Evolutionary conservation across 2,329 filamentous ascomycete species (phyloP).

Genomic region (Aspergillus hiratsukae): DNA sequence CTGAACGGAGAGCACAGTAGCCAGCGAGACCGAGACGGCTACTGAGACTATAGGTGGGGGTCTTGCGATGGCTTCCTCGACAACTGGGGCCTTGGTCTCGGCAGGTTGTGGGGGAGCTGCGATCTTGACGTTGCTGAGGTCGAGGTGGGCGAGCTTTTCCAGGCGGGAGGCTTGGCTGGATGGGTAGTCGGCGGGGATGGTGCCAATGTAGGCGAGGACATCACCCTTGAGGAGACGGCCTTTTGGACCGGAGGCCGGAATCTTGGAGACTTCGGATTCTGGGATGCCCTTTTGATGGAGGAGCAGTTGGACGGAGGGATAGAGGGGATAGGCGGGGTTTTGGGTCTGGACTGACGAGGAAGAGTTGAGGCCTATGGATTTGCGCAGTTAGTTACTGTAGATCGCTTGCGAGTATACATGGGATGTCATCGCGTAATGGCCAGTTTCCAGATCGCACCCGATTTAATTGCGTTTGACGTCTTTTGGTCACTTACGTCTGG

Average conservation of each 20-base stretch:
- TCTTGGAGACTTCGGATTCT: slow-evolving; percentile 70
- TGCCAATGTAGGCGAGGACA: slow-evolving; percentile 82
- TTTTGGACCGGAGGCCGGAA: slow-evolving; percentile 80
- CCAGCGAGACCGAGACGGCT: slow-evolving; percentile 71
- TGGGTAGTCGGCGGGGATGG: slow-evolving; percentile 68
- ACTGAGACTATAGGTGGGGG: slow-evolving; percentile 42
- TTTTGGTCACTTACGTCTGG: slow-evolving; percentile 31
- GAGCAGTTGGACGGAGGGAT: slow-evolving; percentile 77
- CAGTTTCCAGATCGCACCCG: not conserved
- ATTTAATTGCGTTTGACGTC: not conserved
- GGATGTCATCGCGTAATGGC: not conserved
- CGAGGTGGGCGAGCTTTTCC: slow-evolving; percentile 73
- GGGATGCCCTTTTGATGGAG: slow-evolving; percentile 74
- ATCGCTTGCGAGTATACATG: not conserved
- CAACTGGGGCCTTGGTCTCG: slow-evolving; percentile 32
- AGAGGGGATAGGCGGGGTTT: slow-evolving; percentile 47
- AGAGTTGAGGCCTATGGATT: slow-evolving; percentile 30
- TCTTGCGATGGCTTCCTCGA: slow-evolving; percentile 22
- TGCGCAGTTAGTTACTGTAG: not conserved
- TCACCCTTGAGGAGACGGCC: slow-evolving; percentile 93
- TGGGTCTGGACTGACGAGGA: slow-evolving; percentile 32
- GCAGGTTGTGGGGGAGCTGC: slow-evolving; percentile 43
- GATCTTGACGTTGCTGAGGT: slow-evolving; percentile 92
- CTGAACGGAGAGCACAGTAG: slow-evolving; percentile 74
- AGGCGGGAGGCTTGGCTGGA: slow-evolving; percentile 66